phyloP scores from a whole-genome alignment of 148 eudicot species.

The Limonium bicolor region DNA sequence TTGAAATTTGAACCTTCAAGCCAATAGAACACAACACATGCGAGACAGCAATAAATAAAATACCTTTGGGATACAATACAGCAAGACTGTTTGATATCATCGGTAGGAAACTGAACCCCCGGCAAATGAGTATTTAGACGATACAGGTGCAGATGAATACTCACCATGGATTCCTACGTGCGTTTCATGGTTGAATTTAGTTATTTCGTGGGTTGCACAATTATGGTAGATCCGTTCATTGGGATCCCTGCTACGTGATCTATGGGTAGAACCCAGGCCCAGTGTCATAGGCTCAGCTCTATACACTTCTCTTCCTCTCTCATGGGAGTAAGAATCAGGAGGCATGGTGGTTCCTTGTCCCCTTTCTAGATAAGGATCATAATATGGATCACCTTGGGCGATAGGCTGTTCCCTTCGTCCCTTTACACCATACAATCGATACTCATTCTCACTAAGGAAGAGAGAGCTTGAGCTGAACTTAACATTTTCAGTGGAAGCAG shows the following conservation, averaged over 20 bases:
- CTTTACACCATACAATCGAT: slow-evolving; percentile 31
- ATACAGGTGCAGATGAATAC: slow-evolving; percentile 24
- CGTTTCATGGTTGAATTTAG: slow-evolving; percentile 14
- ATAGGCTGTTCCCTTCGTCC: slow-evolving; percentile 14
- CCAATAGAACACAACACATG: no score
- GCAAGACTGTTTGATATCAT: no score
- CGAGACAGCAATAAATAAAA: no score
- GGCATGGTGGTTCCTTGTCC: slow-evolving; percentile 11
- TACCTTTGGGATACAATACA: no score
- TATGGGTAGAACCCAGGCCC: no score
- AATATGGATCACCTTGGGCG: slow-evolving; percentile 15
- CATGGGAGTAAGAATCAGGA: slow-evolving; percentile 16
- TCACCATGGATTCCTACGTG: slow-evolving; percentile 13
- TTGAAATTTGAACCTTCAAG: no score
- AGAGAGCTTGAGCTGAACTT: slow-evolving; percentile 8
- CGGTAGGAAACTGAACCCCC: no score
- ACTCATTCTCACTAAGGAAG: slow-evolving; percentile 37
- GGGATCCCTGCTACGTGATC: not conserved
- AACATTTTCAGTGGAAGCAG: slow-evolving; percentile 7
- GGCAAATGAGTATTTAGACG: slow-evolving; percentile 53
- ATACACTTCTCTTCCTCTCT: slow-evolving; percentile 12
- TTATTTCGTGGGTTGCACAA: not conserved
- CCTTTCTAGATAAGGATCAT: slow-evolving; percentile 23
- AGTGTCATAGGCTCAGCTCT: slow-evolving; percentile 4
- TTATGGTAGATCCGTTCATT: slow-evolving; percentile 12